These are phyloP conservation scores for Malassezia slooffiae DNA, from an alignment of 1,284 basidiomycete species.

Conservation along the genomic window DNA sequence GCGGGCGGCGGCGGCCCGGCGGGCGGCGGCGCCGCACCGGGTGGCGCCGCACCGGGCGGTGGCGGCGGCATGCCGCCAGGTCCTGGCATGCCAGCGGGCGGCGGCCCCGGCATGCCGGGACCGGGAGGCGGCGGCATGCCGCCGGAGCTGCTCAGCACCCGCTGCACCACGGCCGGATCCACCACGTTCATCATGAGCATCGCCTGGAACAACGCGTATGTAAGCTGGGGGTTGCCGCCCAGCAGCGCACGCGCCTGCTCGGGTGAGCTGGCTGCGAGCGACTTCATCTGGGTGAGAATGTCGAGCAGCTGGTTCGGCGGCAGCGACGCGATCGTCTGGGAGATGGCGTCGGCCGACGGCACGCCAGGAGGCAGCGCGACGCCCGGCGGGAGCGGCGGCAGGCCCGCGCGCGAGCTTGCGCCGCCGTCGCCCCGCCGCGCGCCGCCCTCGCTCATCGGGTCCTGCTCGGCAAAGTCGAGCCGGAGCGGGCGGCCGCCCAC, in stretches of 20 bases:
- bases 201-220: conserved; percentile 92
- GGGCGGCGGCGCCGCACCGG: conserved; percentile 5
- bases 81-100: conserved; percentile 56
- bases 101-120: too few species aligned
- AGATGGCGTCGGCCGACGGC: conserved; percentile 72
- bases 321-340: conserved; percentile 71
- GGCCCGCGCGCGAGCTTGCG: conserved; percentile 46
- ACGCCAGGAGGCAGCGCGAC: conserved; percentile 64
- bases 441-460: conserved; percentile 29
- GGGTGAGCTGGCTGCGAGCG: conserved; percentile 77
- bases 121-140: not conserved
- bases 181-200: conserved; percentile 89
- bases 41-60: not conserved
- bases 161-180: conserved; percentile 68
- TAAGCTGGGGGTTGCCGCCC: conserved; percentile 74
- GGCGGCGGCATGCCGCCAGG: not conserved
- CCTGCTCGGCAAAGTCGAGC: conserved; percentile 59
- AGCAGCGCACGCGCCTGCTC: conserved; percentile 77
- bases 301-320: conserved; percentile 77
- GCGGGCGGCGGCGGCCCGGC: conserved; percentile 3
- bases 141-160: conserved; percentile 43
- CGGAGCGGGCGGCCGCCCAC: conserved; percentile 72
- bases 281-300: conserved; percentile 95
- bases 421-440: not conserved
- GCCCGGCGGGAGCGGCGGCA: conserved; percentile 65